phyloP scores from a whole-genome alignment of 441 rosid genomes.

The Corymbia calophylla region DNA sequence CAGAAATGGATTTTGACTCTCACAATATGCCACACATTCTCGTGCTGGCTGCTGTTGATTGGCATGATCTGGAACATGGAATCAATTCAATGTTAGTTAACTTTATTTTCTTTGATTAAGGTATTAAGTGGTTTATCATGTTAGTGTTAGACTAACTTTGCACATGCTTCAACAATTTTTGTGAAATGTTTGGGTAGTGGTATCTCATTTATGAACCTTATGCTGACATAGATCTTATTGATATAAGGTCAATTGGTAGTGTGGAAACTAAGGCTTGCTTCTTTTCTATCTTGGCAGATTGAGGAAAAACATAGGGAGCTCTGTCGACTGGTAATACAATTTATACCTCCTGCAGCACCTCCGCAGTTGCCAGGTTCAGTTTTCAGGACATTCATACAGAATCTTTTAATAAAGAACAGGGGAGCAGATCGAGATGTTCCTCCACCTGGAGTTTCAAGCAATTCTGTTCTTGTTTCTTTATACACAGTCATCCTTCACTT shows the following conservation, averaged over 20 bases:
- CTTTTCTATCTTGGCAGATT: constrained; percentile 39
- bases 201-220: not conserved
- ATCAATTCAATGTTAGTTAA: not conserved
- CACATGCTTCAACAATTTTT: not conserved
- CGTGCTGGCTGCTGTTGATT: not conserved
- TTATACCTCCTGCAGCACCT: constrained; percentile 66
- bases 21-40: not conserved
- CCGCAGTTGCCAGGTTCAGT: constrained; percentile 91
- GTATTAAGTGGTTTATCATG: not conserved
- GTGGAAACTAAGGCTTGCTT: not conserved
- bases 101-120: not conserved
- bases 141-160: not conserved
- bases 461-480: constrained; percentile 86
- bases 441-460: constrained; percentile 82
- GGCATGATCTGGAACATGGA: not conserved
- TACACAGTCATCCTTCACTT: constrained; percentile 87
- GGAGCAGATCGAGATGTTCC: constrained; percentile 82
- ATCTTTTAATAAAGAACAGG: constrained; percentile 77
- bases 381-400: constrained; percentile 81
- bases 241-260: not conserved
- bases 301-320: constrained; percentile 96
- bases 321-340: constrained; percentile 88
- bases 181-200: not conserved
- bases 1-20: not conserved
- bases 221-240: not conserved